These are phyloP conservation scores for Coemansia sp. DNA, from an alignment of 192 early-diverging fungal species.

Conservation along the genomic window DNA sequence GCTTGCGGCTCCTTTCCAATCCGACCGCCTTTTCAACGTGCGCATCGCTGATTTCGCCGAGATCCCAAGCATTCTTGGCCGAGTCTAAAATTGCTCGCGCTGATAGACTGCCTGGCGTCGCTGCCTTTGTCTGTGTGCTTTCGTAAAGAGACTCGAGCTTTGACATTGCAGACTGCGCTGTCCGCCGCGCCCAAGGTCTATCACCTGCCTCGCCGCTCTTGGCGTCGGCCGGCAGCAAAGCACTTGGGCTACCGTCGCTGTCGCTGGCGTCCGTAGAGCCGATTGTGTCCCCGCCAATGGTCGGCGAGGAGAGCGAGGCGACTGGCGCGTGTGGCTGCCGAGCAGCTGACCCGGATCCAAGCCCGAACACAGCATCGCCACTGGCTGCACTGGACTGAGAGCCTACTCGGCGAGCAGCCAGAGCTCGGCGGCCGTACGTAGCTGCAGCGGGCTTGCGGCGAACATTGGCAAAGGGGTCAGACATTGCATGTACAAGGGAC, in stretches of 20 bases:
- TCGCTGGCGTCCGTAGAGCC: conserved; percentile 4
- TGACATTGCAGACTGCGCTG: conserved; percentile 35
- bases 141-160: conserved; percentile 38
- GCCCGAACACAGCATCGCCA: neutral
- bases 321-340: neutral
- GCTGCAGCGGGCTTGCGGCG: conserved; percentile 42
- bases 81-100: conserved; percentile 29
- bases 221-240: neutral
- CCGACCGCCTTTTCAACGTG: neutral
- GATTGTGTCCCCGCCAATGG: neutral
- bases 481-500: conserved; percentile 12
- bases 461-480: conserved; percentile 48
- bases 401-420: conserved; percentile 42
- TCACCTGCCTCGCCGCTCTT: neutral
- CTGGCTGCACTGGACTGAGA: neutral
- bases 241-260: neutral
- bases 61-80: conserved; percentile 39
- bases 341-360: neutral
- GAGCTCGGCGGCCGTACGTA: conserved; percentile 52
- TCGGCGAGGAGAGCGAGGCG: neutral
- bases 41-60: conserved; percentile 3
- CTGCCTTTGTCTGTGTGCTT: conserved; percentile 9
- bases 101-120: conserved; percentile 3
- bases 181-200: conserved; percentile 16
- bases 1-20: neutral